phyloP scores from a whole-genome alignment of 768 basidiomycete genomes.

The Chiua virens region DNA sequence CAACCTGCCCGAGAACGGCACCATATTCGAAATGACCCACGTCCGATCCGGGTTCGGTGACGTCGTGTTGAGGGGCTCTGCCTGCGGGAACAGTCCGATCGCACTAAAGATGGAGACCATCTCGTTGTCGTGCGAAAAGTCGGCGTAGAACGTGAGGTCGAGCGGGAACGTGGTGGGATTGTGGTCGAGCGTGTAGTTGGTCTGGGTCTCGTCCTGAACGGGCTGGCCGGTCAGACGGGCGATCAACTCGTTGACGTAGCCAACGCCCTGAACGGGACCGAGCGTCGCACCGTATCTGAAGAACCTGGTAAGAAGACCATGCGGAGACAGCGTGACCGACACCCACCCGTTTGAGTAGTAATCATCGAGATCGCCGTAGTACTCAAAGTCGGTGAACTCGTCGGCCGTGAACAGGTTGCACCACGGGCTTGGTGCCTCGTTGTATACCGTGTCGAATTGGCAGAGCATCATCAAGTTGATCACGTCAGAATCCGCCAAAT shows the following conservation, averaged over 20 bases:
- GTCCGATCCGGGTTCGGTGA: slow-evolving; percentile 25
- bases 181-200: slow-evolving; percentile 69
- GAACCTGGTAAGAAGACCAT: not conserved
- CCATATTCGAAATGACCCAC: slow-evolving; percentile 57
- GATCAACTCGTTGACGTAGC: slow-evolving; percentile 83
- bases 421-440: slow-evolving; percentile 54
- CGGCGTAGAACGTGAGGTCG: slow-evolving; percentile 61
- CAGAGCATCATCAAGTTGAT: slow-evolving; percentile 67
- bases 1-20: slow-evolving; percentile 73
- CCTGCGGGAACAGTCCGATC: slow-evolving; percentile 48
- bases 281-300: slow-evolving; percentile 61
- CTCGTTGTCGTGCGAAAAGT: slow-evolving; percentile 85
- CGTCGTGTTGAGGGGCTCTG: slow-evolving; percentile 24
- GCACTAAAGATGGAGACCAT: slow-evolving; percentile 73
- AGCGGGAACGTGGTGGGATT: slow-evolving; percentile 71
- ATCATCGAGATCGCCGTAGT: slow-evolving; percentile 66
- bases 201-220: slow-evolving; percentile 70
- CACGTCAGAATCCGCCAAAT: slow-evolving; percentile 52
- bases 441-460: slow-evolving; percentile 66
- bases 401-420: slow-evolving; percentile 60
- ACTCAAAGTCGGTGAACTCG: slow-evolving; percentile 66
- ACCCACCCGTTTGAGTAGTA: slow-evolving; percentile 70
- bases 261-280: slow-evolving; percentile 77
- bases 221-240: slow-evolving; percentile 66
- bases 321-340: not conserved